Base-by-base conservation (phyloP, 2,329 filamentous ascomycete genomes). In the Rosellinia necatrix region DNA sequence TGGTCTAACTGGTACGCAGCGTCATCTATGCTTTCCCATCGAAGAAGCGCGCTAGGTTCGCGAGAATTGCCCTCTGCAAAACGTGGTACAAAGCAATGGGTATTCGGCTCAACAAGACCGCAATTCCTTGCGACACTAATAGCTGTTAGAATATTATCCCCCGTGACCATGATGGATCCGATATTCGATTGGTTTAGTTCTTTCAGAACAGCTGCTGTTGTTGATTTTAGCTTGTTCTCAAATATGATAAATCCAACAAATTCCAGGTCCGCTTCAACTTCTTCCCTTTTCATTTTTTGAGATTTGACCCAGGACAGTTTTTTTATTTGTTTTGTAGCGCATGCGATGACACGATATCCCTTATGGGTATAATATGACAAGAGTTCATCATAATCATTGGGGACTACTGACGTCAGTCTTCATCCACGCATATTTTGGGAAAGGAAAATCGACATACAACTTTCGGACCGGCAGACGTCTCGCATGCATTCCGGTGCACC, bases 201-300 rank as follows among this genome's bases (percentile, higher is more conserved):
- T 53, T 89, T 82, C 22, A 99, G 84, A 29, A 97, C 89, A 1
- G 81, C 82, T 1, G 90, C 82, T 0, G 93, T 97, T 17, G 85
- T 92, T 1, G 90, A 87, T 72, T 99, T 99, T 59, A 99, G 78
- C 75, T 99, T 99, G 76, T 99, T 99, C 75, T 99, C 94, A 66
- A 99, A 99, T 50, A 99, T 88, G 69, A 99, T 97, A 75, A 99
- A 99, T 4, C 94, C 94, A 30, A 92, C 82, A 68, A 99, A 97
- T 41, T 93, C 86, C 9, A 99, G 82, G 27, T 86, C 81, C 3
- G 84, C 88, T 72, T 99, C 94, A 7, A 90, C 92, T 49, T 97
- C 90, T 34, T 86, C 77, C 25, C 94, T 88, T 64, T 86, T 89
- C 88, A 97, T 92, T 76, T 96, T 96, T 68, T 97, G 92, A 6